Base-by-base conservation (phyloP, 164 flowering plant genomes). In the Macadamia integrifolia region DNA sequence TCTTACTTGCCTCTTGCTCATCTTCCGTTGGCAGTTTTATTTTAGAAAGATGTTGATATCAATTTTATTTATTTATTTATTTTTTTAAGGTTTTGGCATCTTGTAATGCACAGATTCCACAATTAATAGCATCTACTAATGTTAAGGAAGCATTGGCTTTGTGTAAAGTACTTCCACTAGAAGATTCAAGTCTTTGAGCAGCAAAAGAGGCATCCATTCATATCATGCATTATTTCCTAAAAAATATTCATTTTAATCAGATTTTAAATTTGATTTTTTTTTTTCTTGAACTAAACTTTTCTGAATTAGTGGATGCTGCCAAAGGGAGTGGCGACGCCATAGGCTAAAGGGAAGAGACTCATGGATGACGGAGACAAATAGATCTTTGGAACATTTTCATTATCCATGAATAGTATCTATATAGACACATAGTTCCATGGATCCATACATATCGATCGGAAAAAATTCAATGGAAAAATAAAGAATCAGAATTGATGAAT, bases 101-200 rank as follows among this genome's bases (percentile, higher is more conserved):
- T 23, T 40, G 44, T 62, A 55, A 44, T 80, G 76, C 40, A 35
- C 86, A 95, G 99, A 95, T 95, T 73, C 90, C 92, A 62, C 99
- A 95, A 78, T 74, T 92, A 72, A 92, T 98, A 68, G 99, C 96
- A 70, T 92, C 99, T 74, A 95, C 93, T 13, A 78, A 95, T 76
- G 92, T 95, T 82, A 98, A 92, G 75, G 98, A 92, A 79, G 99
- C 99, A 23, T 78, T 95, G 85, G 88, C 92, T 62, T 82, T 95
- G 77, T 95, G 98, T 67, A 91, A 92, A 82, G 67, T 91, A 71
- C 98, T 95, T 74, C 98, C 99, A 61, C 93, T 92, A 55, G 99
- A 95, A 80, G 99, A 95, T 79, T 81, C 96, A 73, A 88, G 76
- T 66, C 96, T 95, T 69, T 82, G 95, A 84, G 88, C 93, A 62